A percentile compares a stretch with the other conserved stretches of the same genome.
Evolutionary conservation across 164 flowering plant species (phyloP).

Genomic region (Hamamelis virginiana): DNA sequence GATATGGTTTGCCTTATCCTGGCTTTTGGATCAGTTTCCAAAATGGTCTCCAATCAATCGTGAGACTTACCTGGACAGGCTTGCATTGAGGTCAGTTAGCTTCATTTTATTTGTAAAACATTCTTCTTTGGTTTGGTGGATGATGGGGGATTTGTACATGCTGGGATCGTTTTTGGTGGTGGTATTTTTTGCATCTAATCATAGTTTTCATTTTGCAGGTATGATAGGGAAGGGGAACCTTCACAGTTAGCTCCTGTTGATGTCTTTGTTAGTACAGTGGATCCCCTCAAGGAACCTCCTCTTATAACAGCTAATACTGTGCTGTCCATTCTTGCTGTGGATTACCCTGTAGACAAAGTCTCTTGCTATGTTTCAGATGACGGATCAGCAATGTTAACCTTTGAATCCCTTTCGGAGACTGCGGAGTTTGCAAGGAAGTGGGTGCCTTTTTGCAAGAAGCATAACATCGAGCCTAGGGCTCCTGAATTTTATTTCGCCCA

Average conservation of each 20-base stretch:
- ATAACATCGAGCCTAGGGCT: slow-evolving; percentile 92
- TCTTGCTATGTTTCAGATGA: slow-evolving; percentile 98
- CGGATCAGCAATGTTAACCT: slow-evolving; percentile 97
- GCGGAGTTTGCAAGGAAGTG: slow-evolving; percentile 96
- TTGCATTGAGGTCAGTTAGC: slow-evolving; percentile 71
- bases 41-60: slow-evolving; percentile 96
- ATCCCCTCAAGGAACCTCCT: slow-evolving; percentile 98
- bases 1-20: slow-evolving; percentile 97
- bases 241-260: slow-evolving; percentile 92
- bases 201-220: slow-evolving; percentile 38
- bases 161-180: neutral
- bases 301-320: slow-evolving; percentile 95
- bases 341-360: slow-evolving; percentile 97
- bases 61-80: slow-evolving; percentile 96
- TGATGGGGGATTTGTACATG: neutral
- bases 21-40: slow-evolving; percentile 99
- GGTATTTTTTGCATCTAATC: neutral
- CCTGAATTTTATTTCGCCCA: slow-evolving; percentile 96
- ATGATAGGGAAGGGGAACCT: slow-evolving; percentile 93
- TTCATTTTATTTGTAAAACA: neutral
- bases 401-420: slow-evolving; percentile 94
- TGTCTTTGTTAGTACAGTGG: slow-evolving; percentile 98
- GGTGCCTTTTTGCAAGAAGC: slow-evolving; percentile 99
- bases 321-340: slow-evolving; percentile 93
- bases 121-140: neutral